A percentile compares a stretch with the other conserved stretches of the same genome.
Conservation (phyloP, 2,329 filamentous ascomycete species). For the Acarospora socialis region DNA sequence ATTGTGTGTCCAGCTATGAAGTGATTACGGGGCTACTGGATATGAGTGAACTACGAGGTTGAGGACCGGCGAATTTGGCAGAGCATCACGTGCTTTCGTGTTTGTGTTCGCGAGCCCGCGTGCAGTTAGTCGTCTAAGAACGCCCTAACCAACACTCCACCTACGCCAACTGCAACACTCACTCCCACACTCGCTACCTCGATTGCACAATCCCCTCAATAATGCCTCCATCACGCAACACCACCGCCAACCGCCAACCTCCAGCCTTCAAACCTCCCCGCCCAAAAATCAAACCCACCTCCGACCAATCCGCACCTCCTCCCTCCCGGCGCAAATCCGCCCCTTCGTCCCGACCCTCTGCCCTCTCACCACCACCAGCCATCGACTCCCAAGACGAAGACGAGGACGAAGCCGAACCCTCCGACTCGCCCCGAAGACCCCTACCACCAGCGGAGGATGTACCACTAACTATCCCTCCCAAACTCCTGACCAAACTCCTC, state of each 20-base stretch:
- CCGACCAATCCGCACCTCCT: constrained; percentile 2
- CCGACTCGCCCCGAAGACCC: background rate
- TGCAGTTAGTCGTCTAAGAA: too few relatives aligned
- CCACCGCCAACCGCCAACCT: constrained; percentile 6
- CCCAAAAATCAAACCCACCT: constrained; percentile 5
- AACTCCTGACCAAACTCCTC: constrained; percentile 61
- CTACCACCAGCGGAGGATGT: constrained; percentile 3
- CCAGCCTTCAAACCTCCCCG: constrained; percentile 13
- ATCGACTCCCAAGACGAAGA: background rate
- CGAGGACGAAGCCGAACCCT: constrained; percentile 1
- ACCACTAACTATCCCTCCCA: constrained; percentile 48
- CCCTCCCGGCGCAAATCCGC: constrained; percentile 7
- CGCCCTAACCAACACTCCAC: too few relatives aligned
- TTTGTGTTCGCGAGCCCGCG: too few relatives aligned
- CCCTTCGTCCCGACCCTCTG: constrained; percentile 4
- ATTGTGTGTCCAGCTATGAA: too few relatives aligned
- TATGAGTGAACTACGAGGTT: too few relatives aligned
- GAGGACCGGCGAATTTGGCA: too few relatives aligned
- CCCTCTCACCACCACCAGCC: background rate
- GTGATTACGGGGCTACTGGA: too few relatives aligned
- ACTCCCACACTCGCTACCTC: too few relatives aligned
- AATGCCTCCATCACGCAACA: too few relatives aligned
- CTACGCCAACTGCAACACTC: too few relatives aligned
- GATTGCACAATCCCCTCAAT: too few relatives aligned
- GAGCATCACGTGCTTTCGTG: too few relatives aligned